phyloP scores from a whole-genome alignment of 2,329 filamentous ascomycete species.

The Cordyceps farinosa region DNA sequence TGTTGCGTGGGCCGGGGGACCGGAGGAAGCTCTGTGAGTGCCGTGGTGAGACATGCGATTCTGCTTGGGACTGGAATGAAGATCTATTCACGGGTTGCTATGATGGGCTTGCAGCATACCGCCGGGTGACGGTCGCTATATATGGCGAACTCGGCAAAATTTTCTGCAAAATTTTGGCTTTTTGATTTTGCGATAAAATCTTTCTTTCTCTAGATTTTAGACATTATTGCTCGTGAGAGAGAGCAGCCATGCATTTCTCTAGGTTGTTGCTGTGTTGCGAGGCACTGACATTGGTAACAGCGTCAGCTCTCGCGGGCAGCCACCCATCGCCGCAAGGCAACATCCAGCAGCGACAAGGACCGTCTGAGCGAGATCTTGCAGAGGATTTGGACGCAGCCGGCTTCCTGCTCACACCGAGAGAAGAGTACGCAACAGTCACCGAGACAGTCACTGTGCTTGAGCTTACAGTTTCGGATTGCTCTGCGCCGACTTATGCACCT shows the following conservation, averaged over 20 bases:
- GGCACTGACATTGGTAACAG: constrained; percentile 10
- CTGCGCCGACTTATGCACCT: background rate
- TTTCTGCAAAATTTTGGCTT: background rate
- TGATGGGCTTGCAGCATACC: constrained; percentile 1
- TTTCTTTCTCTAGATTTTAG: background rate
- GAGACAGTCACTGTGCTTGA: constrained; percentile 2
- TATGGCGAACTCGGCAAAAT: background rate
- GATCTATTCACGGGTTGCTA: constrained; percentile 10
- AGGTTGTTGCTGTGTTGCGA: background rate
- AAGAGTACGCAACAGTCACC: background rate
- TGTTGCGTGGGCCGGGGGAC: background rate
- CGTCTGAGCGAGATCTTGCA: too few species aligned
- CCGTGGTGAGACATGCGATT: background rate
- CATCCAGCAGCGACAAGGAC: background rate
- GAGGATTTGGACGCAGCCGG: background rate
- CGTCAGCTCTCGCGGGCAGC: background rate
- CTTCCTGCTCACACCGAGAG: background rate
- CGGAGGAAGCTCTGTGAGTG: background rate
- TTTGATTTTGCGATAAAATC: background rate
- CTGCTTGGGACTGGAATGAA: constrained; percentile 14
- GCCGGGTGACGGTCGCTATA: background rate
- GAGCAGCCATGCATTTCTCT: constrained; percentile 3
- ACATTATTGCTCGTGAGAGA: background rate
- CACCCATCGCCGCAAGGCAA: background rate
- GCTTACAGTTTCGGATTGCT: constrained; percentile 6